Percentiles rank a stretch among this genome's conserved stretches.
Evolutionary conservation across 2,329 filamentous ascomycete genomes (phyloP).

Genomic region (Ceratocystis cubensis): DNA sequence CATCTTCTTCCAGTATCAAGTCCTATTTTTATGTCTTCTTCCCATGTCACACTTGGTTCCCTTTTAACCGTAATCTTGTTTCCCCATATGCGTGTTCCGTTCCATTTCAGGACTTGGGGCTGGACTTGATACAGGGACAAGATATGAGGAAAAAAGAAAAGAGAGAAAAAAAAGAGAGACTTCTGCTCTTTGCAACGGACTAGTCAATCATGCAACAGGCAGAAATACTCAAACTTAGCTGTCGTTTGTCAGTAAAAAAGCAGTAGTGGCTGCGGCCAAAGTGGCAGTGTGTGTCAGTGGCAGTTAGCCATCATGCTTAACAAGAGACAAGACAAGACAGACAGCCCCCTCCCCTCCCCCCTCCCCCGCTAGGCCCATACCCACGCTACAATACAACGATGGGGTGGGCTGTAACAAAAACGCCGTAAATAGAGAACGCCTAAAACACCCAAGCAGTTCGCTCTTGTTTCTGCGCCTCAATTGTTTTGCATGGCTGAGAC

Average conservation of each 20-base stretch:
- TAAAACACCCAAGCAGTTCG: conserved; percentile 5
- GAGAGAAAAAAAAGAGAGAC: no score
- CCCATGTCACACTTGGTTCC: neutral
- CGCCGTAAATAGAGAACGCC: conserved; percentile 7
- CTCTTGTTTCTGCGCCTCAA: conserved; percentile 4
- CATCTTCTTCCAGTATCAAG: neutral
- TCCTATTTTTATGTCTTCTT: neutral
- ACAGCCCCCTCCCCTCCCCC: no score
- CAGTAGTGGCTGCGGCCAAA: neutral
- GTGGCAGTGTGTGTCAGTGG: no score
- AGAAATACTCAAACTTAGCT: neutral
- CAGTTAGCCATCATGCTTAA: neutral
- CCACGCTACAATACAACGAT: neutral
- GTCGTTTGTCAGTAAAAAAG: neutral
- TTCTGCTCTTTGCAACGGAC: neutral
- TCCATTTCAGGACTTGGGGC: neutral
- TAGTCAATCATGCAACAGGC: neutral
- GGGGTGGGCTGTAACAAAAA: neutral
- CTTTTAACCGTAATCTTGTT: neutral
- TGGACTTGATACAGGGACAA: conserved; percentile 2
- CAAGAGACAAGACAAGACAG: neutral
- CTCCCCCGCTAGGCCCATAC: no score
- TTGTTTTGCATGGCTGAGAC: conserved; percentile 3
- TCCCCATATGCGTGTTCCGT: neutral
- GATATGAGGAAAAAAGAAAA: no score